Conservation (phyloP, 1,284 basidiomycete species). For the Pascua guehoae region DNA sequence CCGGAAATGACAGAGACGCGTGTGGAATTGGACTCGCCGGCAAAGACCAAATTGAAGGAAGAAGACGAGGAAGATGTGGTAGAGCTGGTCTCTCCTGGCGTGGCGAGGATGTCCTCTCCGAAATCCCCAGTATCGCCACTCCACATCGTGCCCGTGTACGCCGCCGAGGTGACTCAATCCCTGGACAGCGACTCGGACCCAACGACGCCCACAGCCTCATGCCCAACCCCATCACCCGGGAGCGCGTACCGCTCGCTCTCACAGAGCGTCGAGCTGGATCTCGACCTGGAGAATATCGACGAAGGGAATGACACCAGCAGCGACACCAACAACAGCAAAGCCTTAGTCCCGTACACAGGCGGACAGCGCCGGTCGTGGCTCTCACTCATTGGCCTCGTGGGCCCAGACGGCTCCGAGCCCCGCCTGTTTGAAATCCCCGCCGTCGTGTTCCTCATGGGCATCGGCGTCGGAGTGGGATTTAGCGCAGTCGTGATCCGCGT, state of each 20-base stretch:
- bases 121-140: too few relatives aligned
- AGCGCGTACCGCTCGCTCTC: background rate
- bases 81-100: too few relatives aligned
- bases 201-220: background rate
- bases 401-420: conserved; percentile 7
- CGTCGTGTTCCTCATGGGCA: conserved; percentile 15
- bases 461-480: conserved; percentile 15
- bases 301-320: too few relatives aligned
- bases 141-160: too few relatives aligned
- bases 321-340: too few relatives aligned
- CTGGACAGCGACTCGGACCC: background rate
- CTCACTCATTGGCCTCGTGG: conserved; percentile 4
- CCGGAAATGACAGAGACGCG: too few relatives aligned
- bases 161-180: too few relatives aligned
- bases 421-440: conserved; percentile 10
- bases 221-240: background rate
- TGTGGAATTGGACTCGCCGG: too few relatives aligned
- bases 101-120: too few relatives aligned
- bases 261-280: background rate
- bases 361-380: conserved; percentile 2
- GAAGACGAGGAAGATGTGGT: too few relatives aligned
- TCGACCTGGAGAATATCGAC: background rate
- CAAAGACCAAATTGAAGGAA: too few relatives aligned
- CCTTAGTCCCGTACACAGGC: background rate
- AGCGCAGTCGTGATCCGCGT: conserved; percentile 11